Evolutionary conservation across 805 yeast genomes (phyloP).

Genomic region (Saturnispora serradocipensis): DNA sequence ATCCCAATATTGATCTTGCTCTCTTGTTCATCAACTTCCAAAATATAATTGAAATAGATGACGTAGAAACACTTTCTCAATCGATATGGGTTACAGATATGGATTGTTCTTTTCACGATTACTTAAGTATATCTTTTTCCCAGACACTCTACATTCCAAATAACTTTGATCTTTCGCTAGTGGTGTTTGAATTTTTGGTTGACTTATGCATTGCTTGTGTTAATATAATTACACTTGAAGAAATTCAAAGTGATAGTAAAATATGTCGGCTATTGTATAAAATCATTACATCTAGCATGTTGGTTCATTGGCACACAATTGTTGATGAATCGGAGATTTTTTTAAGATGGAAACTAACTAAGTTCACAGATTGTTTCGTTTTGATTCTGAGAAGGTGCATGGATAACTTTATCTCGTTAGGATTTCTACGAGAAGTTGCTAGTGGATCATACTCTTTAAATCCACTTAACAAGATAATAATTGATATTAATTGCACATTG

Average conservation of each 20-base stretch:
- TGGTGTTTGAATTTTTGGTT: neutral
- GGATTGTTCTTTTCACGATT: conserved; percentile 4
- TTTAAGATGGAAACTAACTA: conserved; percentile 1
- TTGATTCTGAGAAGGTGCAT: neutral
- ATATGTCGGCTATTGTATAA: neutral
- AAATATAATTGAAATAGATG: neutral
- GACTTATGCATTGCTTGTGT: neutral
- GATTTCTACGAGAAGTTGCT: neutral
- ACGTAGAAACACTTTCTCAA: neutral
- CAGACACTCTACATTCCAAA: neutral
- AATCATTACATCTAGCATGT: neutral
- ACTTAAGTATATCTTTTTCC: neutral
- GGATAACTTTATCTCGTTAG: neutral
- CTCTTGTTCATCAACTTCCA: neutral
- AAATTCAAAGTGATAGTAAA: neutral
- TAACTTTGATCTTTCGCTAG: neutral
- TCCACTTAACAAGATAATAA: neutral
- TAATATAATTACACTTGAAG: neutral
- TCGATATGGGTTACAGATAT: conserved; percentile 1
- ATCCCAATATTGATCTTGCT: conserved; percentile 1
- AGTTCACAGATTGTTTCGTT: neutral
- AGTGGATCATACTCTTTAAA: neutral
- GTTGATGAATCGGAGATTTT: neutral
- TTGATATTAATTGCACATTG: neutral
- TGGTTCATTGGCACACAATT: neutral